These are phyloP conservation scores for Nymphaea colorata DNA, from an alignment of 164 flowering plant genomes.

Conservation along the genomic window DNA sequence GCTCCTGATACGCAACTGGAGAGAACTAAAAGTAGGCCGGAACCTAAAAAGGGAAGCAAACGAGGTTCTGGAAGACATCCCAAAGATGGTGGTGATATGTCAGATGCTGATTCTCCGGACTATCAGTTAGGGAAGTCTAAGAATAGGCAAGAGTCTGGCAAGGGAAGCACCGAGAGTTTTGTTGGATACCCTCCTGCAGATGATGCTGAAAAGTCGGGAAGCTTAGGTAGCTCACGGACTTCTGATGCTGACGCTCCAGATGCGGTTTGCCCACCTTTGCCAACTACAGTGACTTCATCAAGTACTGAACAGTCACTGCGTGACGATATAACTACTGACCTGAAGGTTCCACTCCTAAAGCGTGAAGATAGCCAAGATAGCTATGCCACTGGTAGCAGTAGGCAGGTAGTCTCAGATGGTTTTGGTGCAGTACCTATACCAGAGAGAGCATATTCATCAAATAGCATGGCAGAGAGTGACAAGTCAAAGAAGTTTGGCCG, in stretches of 20 bases:
- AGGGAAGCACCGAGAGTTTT: conserved; percentile 5
- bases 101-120: background rate
- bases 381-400: conserved; percentile 2
- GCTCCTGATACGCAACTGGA: conserved; percentile 13
- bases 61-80: conserved; percentile 6
- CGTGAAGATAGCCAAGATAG: conserved; percentile 18
- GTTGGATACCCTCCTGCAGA: background rate
- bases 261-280: conserved; percentile 7
- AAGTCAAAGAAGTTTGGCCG: conserved; percentile 52
- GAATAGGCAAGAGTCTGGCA: conserved; percentile 10
- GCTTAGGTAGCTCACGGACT: background rate
- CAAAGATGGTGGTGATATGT: conserved; percentile 16
- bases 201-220: background rate
- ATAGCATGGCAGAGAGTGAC: conserved; percentile 25
- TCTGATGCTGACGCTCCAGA: background rate
- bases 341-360: conserved; percentile 29
- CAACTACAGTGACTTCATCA: conserved; percentile 4
- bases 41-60: conserved; percentile 10
- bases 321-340: conserved; percentile 21
- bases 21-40: conserved; percentile 14
- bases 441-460: conserved; percentile 14
- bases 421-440: conserved; percentile 9
- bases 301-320: conserved; percentile 14
- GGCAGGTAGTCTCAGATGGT: conserved; percentile 14
- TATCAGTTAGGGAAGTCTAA: conserved; percentile 5